Evolutionary conservation across 371 early-diverging fungal genomes (phyloP).

Genomic region (Circinella minor): DNA sequence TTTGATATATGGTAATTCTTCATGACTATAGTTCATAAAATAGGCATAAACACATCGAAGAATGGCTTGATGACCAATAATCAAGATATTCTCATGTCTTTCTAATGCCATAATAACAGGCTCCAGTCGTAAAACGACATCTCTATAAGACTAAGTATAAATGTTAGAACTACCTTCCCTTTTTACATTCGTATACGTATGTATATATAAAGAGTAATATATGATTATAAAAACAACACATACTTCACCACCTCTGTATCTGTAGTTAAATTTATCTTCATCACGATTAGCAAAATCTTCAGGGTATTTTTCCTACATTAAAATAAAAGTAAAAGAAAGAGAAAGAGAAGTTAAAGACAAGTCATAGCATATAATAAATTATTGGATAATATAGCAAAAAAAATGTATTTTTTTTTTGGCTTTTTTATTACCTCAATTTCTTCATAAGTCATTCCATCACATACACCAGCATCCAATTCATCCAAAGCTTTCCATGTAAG

Average conservation of each 20-base stretch:
- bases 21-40: slow-evolving; percentile 89
- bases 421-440: slow-evolving; percentile 78
- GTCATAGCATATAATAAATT: not conserved
- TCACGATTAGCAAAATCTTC: slow-evolving; percentile 92
- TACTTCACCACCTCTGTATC: slow-evolving; percentile 94
- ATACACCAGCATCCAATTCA: slow-evolving; percentile 96
- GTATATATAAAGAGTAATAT: not conserved
- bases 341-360: not conserved
- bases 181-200: not conserved
- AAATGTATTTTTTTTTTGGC: not conserved
- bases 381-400: not conserved
- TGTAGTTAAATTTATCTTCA: slow-evolving; percentile 93
- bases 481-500: slow-evolving; percentile 97
- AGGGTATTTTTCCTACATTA: slow-evolving; percentile 60
- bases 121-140: slow-evolving; percentile 68
- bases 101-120: slow-evolving; percentile 97
- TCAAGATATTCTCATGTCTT: slow-evolving; percentile 93
- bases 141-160: slow-evolving; percentile 71
- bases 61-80: slow-evolving; percentile 95
- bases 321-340: not conserved
- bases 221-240: not conserved
- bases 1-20: slow-evolving; percentile 95
- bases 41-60: slow-evolving; percentile 94
- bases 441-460: slow-evolving; percentile 98
- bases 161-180: not conserved